Evolutionary conservation across 345 rosid species (phyloP).

Genomic region (Pistacia atlantica): DNA sequence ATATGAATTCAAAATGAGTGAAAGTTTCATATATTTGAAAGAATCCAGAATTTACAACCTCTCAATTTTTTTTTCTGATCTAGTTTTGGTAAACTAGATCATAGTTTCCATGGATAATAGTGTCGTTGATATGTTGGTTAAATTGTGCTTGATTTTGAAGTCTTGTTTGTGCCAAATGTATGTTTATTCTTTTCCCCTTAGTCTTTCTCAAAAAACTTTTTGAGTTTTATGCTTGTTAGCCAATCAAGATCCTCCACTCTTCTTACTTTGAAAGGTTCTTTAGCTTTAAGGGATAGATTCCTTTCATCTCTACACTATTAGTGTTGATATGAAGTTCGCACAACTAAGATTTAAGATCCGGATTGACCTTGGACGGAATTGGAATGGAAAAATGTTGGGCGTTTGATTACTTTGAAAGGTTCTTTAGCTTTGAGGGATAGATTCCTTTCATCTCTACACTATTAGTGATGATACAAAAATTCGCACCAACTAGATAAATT

Average conservation of each 20-base stretch:
- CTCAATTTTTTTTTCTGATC: not conserved
- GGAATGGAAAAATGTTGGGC: too few relatives aligned
- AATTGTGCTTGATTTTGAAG: not conserved
- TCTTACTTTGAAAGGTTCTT: not conserved
- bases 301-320: not conserved
- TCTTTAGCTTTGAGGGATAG: not conserved
- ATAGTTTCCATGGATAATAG: not conserved
- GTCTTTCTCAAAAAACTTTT: not conserved
- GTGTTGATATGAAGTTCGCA: too few relatives aligned
- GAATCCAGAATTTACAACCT: not conserved
- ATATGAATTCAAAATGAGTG: too few relatives aligned
- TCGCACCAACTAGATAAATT: too few relatives aligned
- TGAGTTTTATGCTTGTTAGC: constrained; percentile 4
- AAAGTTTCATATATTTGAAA: too few relatives aligned
- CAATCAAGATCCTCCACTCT: constrained; percentile 13
- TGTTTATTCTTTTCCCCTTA: not conserved
- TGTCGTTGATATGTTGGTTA: not conserved
- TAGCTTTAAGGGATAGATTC: not conserved
- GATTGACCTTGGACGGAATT: too few relatives aligned
- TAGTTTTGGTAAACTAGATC: not conserved
- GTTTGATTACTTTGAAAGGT: not conserved
- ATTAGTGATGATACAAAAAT: not conserved
- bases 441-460: not conserved
- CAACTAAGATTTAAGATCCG: too few relatives aligned
- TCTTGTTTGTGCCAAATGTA: constrained; percentile 8